Conservation (phyloP, 202 grass and related monocot species). For the Miscanthus sacchariflorus region DNA sequence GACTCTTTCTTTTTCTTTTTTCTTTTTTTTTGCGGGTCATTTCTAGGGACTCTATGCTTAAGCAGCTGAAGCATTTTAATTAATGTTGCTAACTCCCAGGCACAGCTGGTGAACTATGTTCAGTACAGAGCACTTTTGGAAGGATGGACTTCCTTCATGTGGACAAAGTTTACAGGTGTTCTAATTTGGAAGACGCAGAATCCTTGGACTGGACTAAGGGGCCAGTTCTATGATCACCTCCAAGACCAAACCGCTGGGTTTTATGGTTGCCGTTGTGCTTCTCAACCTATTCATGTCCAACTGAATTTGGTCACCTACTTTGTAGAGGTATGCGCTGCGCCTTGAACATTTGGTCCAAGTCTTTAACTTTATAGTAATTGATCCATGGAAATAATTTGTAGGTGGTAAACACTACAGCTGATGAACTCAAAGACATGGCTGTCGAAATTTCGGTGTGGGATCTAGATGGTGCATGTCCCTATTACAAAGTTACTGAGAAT, state of each 20-base stretch:
- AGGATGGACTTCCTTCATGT: conserved; percentile 99
- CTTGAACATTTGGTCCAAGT: background rate
- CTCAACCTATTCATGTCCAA: conserved; percentile 86
- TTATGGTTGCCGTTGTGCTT: conserved; percentile 88
- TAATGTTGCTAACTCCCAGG: conserved; percentile 62
- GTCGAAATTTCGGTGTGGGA: conserved; percentile 95
- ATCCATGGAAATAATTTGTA: conserved; percentile 37
- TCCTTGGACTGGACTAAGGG: conserved; percentile 93
- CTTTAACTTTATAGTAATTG: conserved; percentile 4
- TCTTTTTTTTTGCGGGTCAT: background rate
- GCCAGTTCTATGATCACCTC: conserved; percentile 97
- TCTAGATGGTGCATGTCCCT: conserved; percentile 74
- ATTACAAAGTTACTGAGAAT: conserved; percentile 85
- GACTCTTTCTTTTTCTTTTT: background rate
- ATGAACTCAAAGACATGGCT: conserved; percentile 67
- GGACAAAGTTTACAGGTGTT: conserved; percentile 95
- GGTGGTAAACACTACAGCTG: conserved; percentile 87
- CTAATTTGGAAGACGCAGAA: conserved; percentile 99
- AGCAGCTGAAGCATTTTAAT: conserved; percentile 23
- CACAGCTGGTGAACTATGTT: conserved; percentile 91
- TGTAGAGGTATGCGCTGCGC: conserved; percentile 71
- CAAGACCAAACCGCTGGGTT: conserved; percentile 93
- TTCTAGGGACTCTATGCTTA: conserved; percentile 12
- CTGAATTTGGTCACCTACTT: conserved; percentile 84
- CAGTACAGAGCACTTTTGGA: conserved; percentile 97